Base-by-base conservation (phyloP, 2,329 filamentous ascomycete species). In the Xylaria sp. region DNA sequence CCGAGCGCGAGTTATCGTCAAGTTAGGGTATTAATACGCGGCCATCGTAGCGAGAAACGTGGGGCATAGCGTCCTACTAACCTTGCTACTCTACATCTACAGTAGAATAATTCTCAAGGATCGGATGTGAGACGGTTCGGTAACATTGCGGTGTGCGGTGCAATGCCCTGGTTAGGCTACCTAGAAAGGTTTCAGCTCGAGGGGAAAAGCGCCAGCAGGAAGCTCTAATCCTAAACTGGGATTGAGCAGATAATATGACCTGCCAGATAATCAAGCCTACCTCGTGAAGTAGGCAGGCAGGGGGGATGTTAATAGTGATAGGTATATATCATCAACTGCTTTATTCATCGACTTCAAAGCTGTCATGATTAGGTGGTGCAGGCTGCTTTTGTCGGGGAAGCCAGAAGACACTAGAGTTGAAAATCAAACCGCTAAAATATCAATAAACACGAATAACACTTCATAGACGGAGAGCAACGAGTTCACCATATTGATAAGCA, bases 61-160 rank as follows among this genome's bases (percentile, higher is more conserved):
- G 46, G 46, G n/a, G n/a, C n/a, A 9, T 48, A 23, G n/a, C n/a
- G 46, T 20, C 46, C n/a, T 48, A 8, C 46, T 20, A 8, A 20
- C n/a, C n/a, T 48, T 10, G n/a, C 8, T 48, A 20, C 39, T 41
- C 1, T 41, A 41, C 2, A 41, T 3, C 12, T 41, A 41, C 39
- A 23, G 33, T 36, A 36, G 33, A 36, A 7, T 49, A 23, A 6
- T 28, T 43, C 46, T 62, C 33, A 36, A 33, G 25, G 9, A 28
- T 48, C 46, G 12, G 13, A 18, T 41, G 10, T 41, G 52, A 18
- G 31, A 36, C 33, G 9, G n/a, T 57, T 41, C 3, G n/a, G 52
- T n/a, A 41, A 41, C 28, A 10, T 64, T 64, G 61, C 57, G 66
- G 66, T 65, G 66, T 65, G 62, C 62, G 66, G 62, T 54, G 36